phyloP scores from a whole-genome alignment of 768 basidiomycete genomes.

The Rhizopogon vesiculosus region DNA sequence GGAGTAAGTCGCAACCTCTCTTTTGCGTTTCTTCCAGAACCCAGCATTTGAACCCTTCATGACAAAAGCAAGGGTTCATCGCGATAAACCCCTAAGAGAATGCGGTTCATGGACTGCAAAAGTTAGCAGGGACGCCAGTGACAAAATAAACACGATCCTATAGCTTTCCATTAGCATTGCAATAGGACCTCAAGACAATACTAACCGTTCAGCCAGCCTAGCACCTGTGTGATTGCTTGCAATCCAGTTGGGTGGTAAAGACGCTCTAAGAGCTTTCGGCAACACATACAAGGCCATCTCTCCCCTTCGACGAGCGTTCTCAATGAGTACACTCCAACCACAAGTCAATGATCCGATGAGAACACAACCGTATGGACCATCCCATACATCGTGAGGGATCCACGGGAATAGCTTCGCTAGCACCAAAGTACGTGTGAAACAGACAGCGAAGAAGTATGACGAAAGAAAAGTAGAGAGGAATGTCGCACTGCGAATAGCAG shows the following conservation, averaged over 20 bases:
- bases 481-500: conserved; percentile 58
- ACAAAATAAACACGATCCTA: conserved; percentile 58
- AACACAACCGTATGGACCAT: conserved; percentile 68
- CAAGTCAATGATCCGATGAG: conserved; percentile 65
- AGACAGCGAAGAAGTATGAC: conserved; percentile 67
- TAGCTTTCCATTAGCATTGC: conserved; percentile 9
- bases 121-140: conserved; percentile 63
- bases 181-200: background rate
- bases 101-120: conserved; percentile 57
- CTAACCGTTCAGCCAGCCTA: conserved; percentile 52
- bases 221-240: conserved; percentile 37
- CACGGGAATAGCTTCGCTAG: conserved; percentile 59
- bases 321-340: conserved; percentile 75
- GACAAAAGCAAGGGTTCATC: conserved; percentile 67
- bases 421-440: conserved; percentile 60
- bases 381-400: conserved; percentile 76
- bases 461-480: conserved; percentile 73
- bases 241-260: conserved; percentile 52
- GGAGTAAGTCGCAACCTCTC: conserved; percentile 7
- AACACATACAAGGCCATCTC: conserved; percentile 81
- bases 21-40: conserved; percentile 42
- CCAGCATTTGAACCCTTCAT: conserved; percentile 54
- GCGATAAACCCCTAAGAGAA: conserved; percentile 65
- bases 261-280: conserved; percentile 62
- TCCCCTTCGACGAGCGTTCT: conserved; percentile 63